phyloP scores from a whole-genome alignment of 2,329 filamentous ascomycete genomes.

The Xylariaceae sp. region DNA sequence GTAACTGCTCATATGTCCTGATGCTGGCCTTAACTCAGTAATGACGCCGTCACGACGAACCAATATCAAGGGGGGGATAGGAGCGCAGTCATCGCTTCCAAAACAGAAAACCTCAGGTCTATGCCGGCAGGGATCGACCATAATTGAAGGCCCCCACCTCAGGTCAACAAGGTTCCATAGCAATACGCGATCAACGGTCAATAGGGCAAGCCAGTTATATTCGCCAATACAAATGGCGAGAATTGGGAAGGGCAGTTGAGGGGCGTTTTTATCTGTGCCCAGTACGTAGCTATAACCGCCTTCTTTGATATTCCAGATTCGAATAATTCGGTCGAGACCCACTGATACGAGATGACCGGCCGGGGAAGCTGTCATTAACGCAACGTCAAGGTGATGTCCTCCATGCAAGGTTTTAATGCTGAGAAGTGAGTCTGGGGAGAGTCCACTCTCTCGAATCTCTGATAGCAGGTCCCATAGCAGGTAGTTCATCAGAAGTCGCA shows the following conservation, averaged over 20 bases:
- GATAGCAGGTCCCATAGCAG: constrained; percentile 61
- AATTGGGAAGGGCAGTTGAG: constrained; percentile 51
- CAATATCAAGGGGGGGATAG: constrained; percentile 49
- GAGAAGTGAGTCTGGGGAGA: constrained; percentile 47
- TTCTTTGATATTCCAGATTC: constrained; percentile 58
- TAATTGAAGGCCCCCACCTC: constrained; percentile 50
- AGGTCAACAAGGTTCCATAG: constrained; percentile 59
- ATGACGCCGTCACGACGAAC: constrained; percentile 61
- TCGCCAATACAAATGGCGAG: constrained; percentile 58
- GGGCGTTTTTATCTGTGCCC: constrained; percentile 37
- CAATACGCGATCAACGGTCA: constrained; percentile 53
- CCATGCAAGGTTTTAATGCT: constrained; percentile 55
- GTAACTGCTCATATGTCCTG: constrained; percentile 39
- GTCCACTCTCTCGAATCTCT: constrained; percentile 41
- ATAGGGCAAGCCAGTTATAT: constrained; percentile 61
- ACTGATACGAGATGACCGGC: constrained; percentile 64
- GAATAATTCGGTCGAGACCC: constrained; percentile 63
- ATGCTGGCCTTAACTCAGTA: constrained; percentile 50
- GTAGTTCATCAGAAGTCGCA: constrained; percentile 68
- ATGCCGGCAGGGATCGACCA: constrained; percentile 53
- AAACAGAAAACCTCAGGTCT: constrained; percentile 62
- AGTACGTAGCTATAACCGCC: constrained; percentile 38
- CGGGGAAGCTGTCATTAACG: constrained; percentile 56
- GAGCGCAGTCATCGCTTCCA: constrained; percentile 35
- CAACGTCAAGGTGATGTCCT: constrained; percentile 65